phyloP scores from a whole-genome alignment of 805 yeast species.

The Metschnikowia borealis region DNA sequence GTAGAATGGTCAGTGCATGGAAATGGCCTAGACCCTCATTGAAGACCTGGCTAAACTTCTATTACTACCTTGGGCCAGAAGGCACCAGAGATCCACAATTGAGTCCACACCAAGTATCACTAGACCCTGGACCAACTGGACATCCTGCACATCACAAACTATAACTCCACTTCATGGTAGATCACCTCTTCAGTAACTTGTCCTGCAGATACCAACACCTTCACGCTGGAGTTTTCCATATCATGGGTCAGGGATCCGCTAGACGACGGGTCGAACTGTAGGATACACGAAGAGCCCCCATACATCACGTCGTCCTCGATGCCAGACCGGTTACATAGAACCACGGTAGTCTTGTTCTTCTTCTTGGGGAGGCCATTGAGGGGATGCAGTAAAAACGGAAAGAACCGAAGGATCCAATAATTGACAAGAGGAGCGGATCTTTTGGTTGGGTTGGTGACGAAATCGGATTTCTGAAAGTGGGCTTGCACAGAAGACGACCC shows the following conservation, averaged over 20 bases:
- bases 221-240: constrained; percentile 41
- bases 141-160: background rate
- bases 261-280: constrained; percentile 41
- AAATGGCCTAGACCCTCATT: too few species aligned
- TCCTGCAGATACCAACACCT: constrained; percentile 52
- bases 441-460: constrained; percentile 3
- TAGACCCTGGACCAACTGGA: too few species aligned
- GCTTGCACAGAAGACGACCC: background rate
- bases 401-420: constrained; percentile 73
- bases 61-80: too few species aligned
- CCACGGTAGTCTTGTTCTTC: constrained; percentile 31
- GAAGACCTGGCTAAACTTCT: too few species aligned
- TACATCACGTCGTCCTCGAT: constrained; percentile 66
- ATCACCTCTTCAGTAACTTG: constrained; percentile 65
- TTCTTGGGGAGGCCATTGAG: constrained; percentile 22
- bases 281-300: constrained; percentile 61
- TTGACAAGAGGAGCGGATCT: constrained; percentile 33
- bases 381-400: constrained; percentile 52
- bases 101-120: too few species aligned
- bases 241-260: constrained; percentile 35
- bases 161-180: constrained; percentile 52
- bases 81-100: too few species aligned
- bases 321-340: constrained; percentile 72
- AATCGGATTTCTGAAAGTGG: background rate
- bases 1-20: too few species aligned